Conservation (phyloP, 345 rosid species). For the Toxicodendron radicans region DNA sequence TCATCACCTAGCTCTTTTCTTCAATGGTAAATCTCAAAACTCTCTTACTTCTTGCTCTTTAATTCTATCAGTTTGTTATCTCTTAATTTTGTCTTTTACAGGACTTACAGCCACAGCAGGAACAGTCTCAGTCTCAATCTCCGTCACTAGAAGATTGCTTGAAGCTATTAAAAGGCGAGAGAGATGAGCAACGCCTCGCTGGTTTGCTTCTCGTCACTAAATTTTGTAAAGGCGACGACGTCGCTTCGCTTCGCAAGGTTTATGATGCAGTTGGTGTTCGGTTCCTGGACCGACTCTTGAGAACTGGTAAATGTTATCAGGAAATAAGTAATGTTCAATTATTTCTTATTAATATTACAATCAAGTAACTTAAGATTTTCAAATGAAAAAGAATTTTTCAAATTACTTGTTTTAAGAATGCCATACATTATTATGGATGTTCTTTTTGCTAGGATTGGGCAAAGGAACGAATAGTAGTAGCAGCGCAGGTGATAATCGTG, state of each 20-base stretch:
- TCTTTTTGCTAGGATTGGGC: conserved; percentile 39
- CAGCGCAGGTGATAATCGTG: conserved; percentile 50
- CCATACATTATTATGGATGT: no score
- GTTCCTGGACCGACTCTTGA: conserved; percentile 74
- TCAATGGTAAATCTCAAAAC: conserved; percentile 22
- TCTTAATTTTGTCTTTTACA: conserved; percentile 10
- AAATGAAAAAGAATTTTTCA: no score
- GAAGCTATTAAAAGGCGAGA: conserved; percentile 72
- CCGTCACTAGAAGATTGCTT: conserved; percentile 75
- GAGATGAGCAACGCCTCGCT: conserved; percentile 93
- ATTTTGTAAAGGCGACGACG: conserved; percentile 63
- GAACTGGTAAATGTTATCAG: conserved; percentile 54
- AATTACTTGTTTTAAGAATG: no score
- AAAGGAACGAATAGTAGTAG: conserved; percentile 41
- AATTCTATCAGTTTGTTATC: neutral
- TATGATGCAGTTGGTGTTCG: conserved; percentile 65
- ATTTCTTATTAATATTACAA: neutral
- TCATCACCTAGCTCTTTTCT: neutral
- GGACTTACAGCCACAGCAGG: conserved; percentile 28
- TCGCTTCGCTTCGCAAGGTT: conserved; percentile 47
- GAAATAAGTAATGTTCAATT: neutral
- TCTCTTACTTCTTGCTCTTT: neutral
- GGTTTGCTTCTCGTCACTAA: conserved; percentile 84
- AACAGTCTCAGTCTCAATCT: conserved; percentile 29
- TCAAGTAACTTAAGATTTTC: no score